These are phyloP conservation scores for Rubroboletus satanas DNA, from an alignment of 768 basidiomycete species.

Conservation along the genomic window DNA sequence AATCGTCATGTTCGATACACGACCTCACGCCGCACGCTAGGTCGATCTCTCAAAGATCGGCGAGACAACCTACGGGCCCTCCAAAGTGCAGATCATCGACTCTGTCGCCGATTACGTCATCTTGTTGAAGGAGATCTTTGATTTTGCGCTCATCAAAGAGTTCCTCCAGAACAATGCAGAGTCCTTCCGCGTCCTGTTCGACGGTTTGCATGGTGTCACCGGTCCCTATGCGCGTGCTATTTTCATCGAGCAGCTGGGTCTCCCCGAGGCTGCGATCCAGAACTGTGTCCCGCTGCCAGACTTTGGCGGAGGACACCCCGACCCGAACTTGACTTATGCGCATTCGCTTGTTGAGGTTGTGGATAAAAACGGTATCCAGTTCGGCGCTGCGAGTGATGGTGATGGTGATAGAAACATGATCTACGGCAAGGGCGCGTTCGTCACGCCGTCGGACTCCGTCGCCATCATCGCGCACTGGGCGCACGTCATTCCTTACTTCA, in stretches of 20 bases:
- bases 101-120: conserved; percentile 85
- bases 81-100: conserved; percentile 88
- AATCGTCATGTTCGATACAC: not conserved
- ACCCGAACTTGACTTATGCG: conserved; percentile 97
- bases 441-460: conserved; percentile 96
- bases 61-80: conserved; percentile 73
- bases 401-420: conserved; percentile 99
- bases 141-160: conserved; percentile 85
- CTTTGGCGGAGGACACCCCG: conserved; percentile 97
- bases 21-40: conserved; percentile 33
- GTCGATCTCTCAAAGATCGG: conserved; percentile 84
- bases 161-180: conserved; percentile 72
- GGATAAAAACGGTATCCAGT: conserved; percentile 78
- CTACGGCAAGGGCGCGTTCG: conserved; percentile 96
- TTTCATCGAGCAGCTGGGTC: conserved; percentile 77
- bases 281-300: conserved; percentile 90
- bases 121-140: conserved; percentile 86
- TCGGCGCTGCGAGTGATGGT: conserved; percentile 96
- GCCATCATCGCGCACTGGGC: conserved; percentile 99
- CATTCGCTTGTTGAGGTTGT: conserved; percentile 90
- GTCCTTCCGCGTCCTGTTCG: conserved; percentile 86
- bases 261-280: conserved; percentile 78
- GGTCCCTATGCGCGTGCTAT: conserved; percentile 93
- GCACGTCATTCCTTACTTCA: conserved; percentile 88
- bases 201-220: conserved; percentile 94